phyloP scores from a whole-genome alignment of 345 rosid genomes.

The Microthlaspi erraticum region DNA sequence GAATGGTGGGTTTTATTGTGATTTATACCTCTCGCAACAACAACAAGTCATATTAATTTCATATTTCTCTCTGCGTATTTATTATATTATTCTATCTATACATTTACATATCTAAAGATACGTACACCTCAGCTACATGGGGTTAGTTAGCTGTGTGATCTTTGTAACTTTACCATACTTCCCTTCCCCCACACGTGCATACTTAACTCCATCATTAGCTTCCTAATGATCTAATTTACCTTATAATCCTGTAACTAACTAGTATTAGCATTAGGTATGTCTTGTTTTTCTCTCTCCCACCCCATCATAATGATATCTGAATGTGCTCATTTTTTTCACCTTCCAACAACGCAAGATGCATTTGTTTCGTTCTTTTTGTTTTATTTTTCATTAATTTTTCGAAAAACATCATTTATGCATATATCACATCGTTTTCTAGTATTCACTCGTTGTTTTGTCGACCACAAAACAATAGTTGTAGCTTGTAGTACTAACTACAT shows the following conservation, averaged over 20 bases:
- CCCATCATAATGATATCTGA: background rate
- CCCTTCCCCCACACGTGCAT: slow-evolving; percentile 32
- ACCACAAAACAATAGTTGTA: background rate
- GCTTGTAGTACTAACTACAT: too few relatives aligned
- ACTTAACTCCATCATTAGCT: slow-evolving; percentile 30
- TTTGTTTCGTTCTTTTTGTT: background rate
- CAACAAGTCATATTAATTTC: slow-evolving; percentile 14
- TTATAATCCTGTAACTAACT: background rate
- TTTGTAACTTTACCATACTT: slow-evolving; percentile 13
- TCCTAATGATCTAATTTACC: background rate
- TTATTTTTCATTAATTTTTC: background rate
- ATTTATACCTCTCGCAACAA: background rate
- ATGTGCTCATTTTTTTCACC: background rate
- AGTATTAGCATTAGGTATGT: slow-evolving; percentile 9
- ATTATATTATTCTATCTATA: slow-evolving; percentile 4
- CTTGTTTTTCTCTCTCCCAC: slow-evolving; percentile 19
- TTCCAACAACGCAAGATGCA: slow-evolving; percentile 27
- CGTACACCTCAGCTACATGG: slow-evolving; percentile 1
- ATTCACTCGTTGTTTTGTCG: background rate
- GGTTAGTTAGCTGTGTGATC: slow-evolving; percentile 29
- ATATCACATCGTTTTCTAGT: background rate
- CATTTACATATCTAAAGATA: background rate
- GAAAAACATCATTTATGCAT: background rate
- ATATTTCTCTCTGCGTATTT: background rate
- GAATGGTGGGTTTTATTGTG: slow-evolving; percentile 40